These are phyloP conservation scores for Aquilaria malaccensis DNA, from an alignment of 345 rosid species.

Conservation along the genomic window DNA sequence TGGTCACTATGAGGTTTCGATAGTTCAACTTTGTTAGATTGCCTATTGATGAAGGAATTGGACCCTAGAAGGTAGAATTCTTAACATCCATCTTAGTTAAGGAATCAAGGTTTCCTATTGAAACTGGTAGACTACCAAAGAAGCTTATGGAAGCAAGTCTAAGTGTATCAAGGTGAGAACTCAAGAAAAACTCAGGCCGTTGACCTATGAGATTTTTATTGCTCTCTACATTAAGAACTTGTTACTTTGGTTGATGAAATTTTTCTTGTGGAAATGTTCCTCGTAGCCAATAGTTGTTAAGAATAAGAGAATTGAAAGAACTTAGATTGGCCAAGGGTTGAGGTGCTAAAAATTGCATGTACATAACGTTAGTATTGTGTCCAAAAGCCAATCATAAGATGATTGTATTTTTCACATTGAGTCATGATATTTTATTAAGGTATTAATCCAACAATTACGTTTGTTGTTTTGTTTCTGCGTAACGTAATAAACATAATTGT, in stretches of 20 bases:
- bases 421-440: too few species aligned
- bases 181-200: background rate
- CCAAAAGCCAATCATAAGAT: too few species aligned
- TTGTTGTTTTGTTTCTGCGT: too few species aligned
- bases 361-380: background rate
- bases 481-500: too few species aligned
- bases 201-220: background rate
- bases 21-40: slow-evolving; percentile 3
- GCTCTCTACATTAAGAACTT: background rate
- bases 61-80: background rate
- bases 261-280: background rate
- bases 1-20: slow-evolving; percentile 12
- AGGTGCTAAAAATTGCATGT: background rate
- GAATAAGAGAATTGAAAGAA: background rate
- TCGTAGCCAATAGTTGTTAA: slow-evolving; percentile 5
- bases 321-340: background rate
- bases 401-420: too few species aligned
- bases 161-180: slow-evolving; percentile 1
- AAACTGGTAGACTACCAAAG: slow-evolving; percentile 12
- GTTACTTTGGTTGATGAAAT: background rate
- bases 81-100: background rate
- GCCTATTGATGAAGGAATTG: background rate
- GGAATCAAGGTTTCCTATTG: slow-evolving; percentile 14
- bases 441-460: too few species aligned
- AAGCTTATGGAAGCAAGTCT: slow-evolving; percentile 1